A percentile compares a stretch with the other conserved stretches of the same genome.
Conservation (phyloP, 1,284 basidiomycete species). For the Ceratobasidium sp. region DNA sequence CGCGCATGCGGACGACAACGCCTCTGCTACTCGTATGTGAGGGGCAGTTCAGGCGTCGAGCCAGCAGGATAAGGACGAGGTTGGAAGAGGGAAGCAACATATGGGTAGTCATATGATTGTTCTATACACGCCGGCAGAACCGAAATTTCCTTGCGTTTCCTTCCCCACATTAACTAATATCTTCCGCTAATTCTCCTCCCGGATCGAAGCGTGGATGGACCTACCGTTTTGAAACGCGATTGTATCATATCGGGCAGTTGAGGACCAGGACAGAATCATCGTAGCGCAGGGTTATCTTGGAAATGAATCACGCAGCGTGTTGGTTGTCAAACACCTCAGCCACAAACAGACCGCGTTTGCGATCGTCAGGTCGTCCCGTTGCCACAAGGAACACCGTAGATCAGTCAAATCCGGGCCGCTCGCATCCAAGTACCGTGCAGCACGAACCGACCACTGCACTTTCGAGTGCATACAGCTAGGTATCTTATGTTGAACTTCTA, state of each 20-base stretch:
- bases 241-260: conserved; percentile 6
- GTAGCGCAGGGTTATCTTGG: background rate
- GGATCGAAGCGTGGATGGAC: background rate
- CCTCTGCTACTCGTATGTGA: background rate
- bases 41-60: background rate
- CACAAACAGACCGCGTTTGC: conserved; percentile 17
- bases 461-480: background rate
- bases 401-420: background rate
- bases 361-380: background rate
- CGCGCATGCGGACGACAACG: conserved; percentile 14
- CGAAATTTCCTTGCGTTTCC: background rate
- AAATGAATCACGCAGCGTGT: background rate
- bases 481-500: no score
- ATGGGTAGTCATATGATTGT: background rate
- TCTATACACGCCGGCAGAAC: background rate
- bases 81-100: background rate
- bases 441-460: no score
- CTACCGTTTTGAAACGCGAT: background rate
- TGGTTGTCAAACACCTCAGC: conserved; percentile 32
- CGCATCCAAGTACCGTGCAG: background rate
- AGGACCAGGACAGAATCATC: background rate
- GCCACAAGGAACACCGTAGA: background rate
- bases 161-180: conserved; percentile 2
- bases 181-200: conserved; percentile 15
- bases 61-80: background rate